Evolutionary conservation across 768 basidiomycete genomes (phyloP), one percentile per base, ranked within the genome.

Genomic region (Lentinula aciculospora): DNA sequence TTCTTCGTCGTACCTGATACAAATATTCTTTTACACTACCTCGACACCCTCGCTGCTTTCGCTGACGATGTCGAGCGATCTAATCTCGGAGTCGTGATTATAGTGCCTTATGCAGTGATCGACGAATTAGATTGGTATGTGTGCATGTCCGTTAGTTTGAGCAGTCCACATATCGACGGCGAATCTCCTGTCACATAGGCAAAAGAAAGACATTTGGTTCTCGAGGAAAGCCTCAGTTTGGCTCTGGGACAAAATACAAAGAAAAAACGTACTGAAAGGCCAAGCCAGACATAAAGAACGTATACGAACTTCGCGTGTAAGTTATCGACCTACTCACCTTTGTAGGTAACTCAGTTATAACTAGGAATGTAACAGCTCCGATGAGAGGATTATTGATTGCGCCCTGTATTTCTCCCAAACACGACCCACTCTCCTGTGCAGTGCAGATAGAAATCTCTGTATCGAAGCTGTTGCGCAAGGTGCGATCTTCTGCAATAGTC

Each of bases 31-130:
- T 69, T 90, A 63, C 82, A 84, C 65, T 76, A 84, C 60, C 79
- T 91, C 59, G 82, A 84, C 55, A 76, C 81, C 37, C 69, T 92
- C 59, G 76, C 81, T 59, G 76, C 79, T 46, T 88, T 92, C 64
- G 81, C 86, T 42, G 73, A 76, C 10, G 85, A 88, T 66, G 73
- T 84, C 34, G 84, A 85, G 64, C 71, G 67, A 25, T 67, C 71
- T 21, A 60, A 59, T 6, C 65, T 82, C n/a, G 79, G 82, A n/a
- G 72, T 87, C 42, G 59, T 81, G 51, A 70, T 92, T 27, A 72
- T 92, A 60, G 79, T 92, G 50, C 92, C 91, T 0, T 86, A 84
- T 9, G 82, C 79, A 6, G 91, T 93, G 17, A 78, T 93, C 53
- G 77, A 82, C 51, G 91, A 94, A 68, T 79, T 94, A 36, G 92